Evolutionary conservation across 768 basidiomycete species (phyloP).

Genomic region (Clavulina sp.): DNA sequence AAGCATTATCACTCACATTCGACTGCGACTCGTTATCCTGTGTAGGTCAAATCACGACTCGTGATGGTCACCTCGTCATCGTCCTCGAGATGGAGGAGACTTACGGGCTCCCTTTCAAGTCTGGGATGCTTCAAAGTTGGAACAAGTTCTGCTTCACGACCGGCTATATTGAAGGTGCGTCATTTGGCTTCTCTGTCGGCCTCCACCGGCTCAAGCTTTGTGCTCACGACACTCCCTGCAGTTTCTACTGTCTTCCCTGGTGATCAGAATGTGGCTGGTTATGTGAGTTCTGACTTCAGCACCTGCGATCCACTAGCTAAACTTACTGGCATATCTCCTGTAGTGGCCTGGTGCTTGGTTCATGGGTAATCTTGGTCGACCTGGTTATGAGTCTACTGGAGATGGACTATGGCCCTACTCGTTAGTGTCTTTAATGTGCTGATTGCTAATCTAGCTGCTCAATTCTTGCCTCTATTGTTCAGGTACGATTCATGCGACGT

Average conservation of each 20-base stretch:
- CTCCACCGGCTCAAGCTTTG: not conserved
- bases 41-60: constrained; percentile 37
- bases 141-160: constrained; percentile 55
- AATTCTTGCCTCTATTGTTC: constrained; percentile 9
- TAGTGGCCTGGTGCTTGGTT: constrained; percentile 80
- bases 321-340: not conserved
- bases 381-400: constrained; percentile 62
- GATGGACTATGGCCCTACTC: constrained; percentile 79
- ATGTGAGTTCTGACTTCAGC: constrained; percentile 20
- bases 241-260: constrained; percentile 43
- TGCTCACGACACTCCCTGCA: not conserved
- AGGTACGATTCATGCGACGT: constrained; percentile 36
- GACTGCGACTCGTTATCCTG: not conserved
- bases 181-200: not conserved
- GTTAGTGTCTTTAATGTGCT: constrained; percentile 20
- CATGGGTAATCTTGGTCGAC: constrained; percentile 72
- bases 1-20: not conserved
- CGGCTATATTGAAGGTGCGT: constrained; percentile 42
- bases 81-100: constrained; percentile 39
- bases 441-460: not conserved
- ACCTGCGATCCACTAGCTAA: not conserved
- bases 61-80: constrained; percentile 48
- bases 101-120: constrained; percentile 45
- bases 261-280: constrained; percentile 31
- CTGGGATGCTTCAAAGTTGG: constrained; percentile 75